These are phyloP conservation scores for Dothidotthia symphoricarpi DNA, from an alignment of 2,329 filamentous ascomycete species.

Conservation along the genomic window DNA sequence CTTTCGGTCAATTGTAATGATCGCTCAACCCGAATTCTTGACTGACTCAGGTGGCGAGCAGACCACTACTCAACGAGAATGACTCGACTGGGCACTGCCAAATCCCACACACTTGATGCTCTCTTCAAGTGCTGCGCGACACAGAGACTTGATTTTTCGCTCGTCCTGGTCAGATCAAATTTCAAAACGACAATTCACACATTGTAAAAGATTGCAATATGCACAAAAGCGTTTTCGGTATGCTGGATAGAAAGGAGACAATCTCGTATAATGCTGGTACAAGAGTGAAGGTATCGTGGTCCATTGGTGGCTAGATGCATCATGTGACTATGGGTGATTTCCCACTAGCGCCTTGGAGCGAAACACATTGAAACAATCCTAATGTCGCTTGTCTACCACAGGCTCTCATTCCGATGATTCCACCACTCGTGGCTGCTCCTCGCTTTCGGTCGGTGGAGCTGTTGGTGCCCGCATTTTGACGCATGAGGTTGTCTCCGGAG, in stretches of 20 bases:
- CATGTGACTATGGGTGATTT: constrained; percentile 15
- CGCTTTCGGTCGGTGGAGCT: constrained; percentile 9
- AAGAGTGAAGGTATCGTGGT: neutral
- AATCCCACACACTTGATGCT: constrained; percentile 26
- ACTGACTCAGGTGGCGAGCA: constrained; percentile 1
- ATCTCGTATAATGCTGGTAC: no score
- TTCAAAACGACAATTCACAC: no score
- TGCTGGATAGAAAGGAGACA: no score
- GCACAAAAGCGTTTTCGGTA: no score
- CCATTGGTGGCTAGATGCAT: constrained; percentile 13
- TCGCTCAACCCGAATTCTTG: constrained; percentile 5
- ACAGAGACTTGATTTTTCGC: constrained; percentile 26
- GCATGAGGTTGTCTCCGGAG: constrained; percentile 17
- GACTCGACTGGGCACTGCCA: constrained; percentile 7
- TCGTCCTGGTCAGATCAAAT: no score
- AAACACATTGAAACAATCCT: constrained; percentile 28
- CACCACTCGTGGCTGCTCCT: constrained; percentile 17
- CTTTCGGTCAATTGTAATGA: no score
- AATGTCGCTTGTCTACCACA: constrained; percentile 20
- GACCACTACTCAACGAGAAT: constrained; percentile 25
- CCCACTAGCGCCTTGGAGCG: constrained; percentile 21
- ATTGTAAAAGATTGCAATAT: no score
- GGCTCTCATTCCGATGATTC: constrained; percentile 12
- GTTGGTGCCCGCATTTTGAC: constrained; percentile 14
- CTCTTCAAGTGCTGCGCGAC: constrained; percentile 28